Percentiles rank a stretch among this genome's conserved stretches.
phyloP scores from a whole-genome alignment of 805 yeast genomes.

The Saitoella complicata region DNA sequence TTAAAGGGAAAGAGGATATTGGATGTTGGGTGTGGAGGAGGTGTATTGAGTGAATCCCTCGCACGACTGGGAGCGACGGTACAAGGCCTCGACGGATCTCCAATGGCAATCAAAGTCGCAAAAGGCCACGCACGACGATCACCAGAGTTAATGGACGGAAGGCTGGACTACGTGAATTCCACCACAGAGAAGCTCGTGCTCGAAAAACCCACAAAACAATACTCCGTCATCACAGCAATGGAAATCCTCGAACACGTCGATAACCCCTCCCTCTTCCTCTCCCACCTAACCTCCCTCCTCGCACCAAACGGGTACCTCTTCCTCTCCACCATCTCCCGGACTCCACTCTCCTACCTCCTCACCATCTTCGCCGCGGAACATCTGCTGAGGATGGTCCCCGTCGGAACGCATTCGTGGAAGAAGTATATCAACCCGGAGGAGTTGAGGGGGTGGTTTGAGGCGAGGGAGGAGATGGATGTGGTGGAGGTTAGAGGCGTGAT shows the following conservation, averaged over 20 bases:
- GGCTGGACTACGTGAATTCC: conserved; percentile 30
- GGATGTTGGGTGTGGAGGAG: conserved; percentile 99
- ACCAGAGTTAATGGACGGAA: conserved; percentile 26
- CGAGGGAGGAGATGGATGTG: conserved; percentile 55
- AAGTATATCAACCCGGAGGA: conserved; percentile 74
- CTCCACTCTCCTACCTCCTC: conserved; percentile 73
- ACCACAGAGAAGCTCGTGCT: conserved; percentile 24
- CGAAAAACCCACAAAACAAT: conserved; percentile 25
- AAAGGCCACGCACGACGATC: conserved; percentile 48
- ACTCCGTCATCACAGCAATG: conserved; percentile 74
- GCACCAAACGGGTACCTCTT: conserved; percentile 73
- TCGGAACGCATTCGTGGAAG: conserved; percentile 75
- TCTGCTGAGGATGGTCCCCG: conserved; percentile 64
- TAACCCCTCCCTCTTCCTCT: conserved; percentile 56
- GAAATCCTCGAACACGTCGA: conserved; percentile 94
- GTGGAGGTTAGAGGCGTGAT: conserved; percentile 67
- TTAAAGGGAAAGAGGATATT: conserved; percentile 30
- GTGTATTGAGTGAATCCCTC: conserved; percentile 70
- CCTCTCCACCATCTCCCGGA: conserved; percentile 83
- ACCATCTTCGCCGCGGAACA: conserved; percentile 85
- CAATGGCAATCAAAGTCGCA: conserved; percentile 72
- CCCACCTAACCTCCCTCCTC: conserved; percentile 51
- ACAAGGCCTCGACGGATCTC: conserved; percentile 71
- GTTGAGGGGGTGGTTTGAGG: conserved; percentile 46
- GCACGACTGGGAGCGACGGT: conserved; percentile 61